These are phyloP conservation scores for Mortierella antarctica DNA, from an alignment of 192 early-diverging fungal genomes.

Conservation along the genomic window DNA sequence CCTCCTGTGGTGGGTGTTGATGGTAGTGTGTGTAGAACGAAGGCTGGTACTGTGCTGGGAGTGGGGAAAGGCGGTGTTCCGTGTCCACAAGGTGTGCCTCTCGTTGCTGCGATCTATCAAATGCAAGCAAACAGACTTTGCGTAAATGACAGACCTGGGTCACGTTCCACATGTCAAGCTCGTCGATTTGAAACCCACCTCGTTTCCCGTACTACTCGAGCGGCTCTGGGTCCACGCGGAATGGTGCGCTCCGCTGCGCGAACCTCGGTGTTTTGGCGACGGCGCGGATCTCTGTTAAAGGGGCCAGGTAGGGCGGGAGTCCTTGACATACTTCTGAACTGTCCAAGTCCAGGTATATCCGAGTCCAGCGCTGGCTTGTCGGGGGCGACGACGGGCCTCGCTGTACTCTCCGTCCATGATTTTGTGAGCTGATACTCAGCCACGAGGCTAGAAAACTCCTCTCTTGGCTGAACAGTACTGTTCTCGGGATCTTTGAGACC, in stretches of 20 bases:
- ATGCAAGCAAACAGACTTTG: too few relatives aligned
- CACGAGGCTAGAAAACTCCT: constrained; percentile 16
- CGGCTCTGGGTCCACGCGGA: not conserved
- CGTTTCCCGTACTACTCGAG: not conserved
- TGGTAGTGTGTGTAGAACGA: too few relatives aligned
- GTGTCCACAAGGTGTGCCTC: too few relatives aligned
- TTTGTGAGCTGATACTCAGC: constrained; percentile 33
- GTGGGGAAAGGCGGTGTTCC: too few relatives aligned
- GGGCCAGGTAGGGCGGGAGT: not conserved
- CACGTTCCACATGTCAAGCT: too few relatives aligned
- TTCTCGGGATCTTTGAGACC: not conserved
- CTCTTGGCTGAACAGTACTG: not conserved
- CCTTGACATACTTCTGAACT: not conserved
- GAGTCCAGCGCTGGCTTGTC: not conserved
- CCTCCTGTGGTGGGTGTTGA: too few relatives aligned
- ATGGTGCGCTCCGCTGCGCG: not conserved
- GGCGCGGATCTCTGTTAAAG: not conserved
- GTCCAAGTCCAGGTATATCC: constrained; percentile 25
- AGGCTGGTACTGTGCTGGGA: too few relatives aligned
- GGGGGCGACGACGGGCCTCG: too few relatives aligned
- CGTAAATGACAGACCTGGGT: too few relatives aligned
- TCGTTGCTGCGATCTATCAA: too few relatives aligned
- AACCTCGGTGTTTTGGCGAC: not conserved
- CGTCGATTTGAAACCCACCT: not conserved
- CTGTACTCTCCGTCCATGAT: constrained; percentile 6